Evolutionary conservation across 495 filamentous ascomycete species (phyloP).

Genomic region (Annulohypoxylon maeteangense): DNA sequence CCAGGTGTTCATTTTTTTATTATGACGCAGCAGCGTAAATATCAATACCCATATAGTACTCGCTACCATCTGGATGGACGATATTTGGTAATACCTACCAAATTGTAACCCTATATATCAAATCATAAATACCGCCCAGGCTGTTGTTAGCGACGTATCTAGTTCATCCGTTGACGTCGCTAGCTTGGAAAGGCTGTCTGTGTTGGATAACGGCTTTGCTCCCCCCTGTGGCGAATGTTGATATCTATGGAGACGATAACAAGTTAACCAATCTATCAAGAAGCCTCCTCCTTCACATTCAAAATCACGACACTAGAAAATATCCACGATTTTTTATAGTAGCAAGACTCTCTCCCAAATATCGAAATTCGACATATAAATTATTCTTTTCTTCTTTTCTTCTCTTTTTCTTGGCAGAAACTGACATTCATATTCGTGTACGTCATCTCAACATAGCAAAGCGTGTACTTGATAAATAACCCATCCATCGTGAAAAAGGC

Average conservation of each 20-base stretch:
- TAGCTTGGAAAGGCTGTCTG: too few species aligned
- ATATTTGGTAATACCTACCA: neutral
- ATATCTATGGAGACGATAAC: too few species aligned
- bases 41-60: too few species aligned
- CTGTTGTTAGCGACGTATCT: too few species aligned
- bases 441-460: conserved; percentile 38
- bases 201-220: too few species aligned
- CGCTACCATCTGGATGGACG: too few species aligned
- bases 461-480: conserved; percentile 6
- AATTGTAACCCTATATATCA: neutral
- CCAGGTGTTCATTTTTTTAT: too few species aligned
- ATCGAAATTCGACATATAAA: neutral
- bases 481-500: conserved; percentile 9
- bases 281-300: too few species aligned
- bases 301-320: neutral
- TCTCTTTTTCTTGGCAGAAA: conserved; percentile 9
- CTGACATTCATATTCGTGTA: conserved; percentile 39
- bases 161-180: too few species aligned
- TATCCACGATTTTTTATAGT: neutral
- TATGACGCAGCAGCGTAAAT: too few species aligned
- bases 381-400: neutral
- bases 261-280: too few species aligned
- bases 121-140: neutral
- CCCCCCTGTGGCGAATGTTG: too few species aligned
- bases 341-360: neutral